These are phyloP conservation scores for Scedosporium minutisporum DNA, from an alignment of 2,329 filamentous ascomycete species.

Conservation along the genomic window DNA sequence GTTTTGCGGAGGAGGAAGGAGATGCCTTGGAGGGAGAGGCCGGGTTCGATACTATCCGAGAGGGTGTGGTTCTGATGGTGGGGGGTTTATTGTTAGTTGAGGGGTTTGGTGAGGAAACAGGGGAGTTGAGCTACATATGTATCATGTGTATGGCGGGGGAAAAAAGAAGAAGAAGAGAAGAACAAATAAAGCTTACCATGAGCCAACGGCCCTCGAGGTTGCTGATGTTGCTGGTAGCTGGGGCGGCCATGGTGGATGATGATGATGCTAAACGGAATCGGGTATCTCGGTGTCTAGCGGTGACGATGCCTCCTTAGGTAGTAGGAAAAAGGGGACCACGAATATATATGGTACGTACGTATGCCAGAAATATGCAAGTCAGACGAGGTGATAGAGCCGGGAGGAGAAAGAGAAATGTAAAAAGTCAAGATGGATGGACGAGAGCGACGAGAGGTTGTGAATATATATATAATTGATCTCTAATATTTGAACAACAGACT, in stretches of 20 bases:
- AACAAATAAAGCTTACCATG: slow-evolving; percentile 43
- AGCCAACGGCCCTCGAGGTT: slow-evolving; percentile 61
- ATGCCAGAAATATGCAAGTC: background rate
- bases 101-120: background rate
- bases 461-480: too few species aligned
- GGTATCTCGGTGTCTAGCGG: too few species aligned
- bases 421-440: background rate
- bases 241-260: slow-evolving; percentile 56
- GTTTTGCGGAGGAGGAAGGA: slow-evolving; percentile 65
- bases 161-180: background rate
- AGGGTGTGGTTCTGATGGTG: slow-evolving; percentile 58
- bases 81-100: slow-evolving; percentile 6
- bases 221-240: slow-evolving; percentile 53
- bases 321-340: background rate
- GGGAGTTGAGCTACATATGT: background rate
- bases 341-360: too few species aligned
- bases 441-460: background rate
- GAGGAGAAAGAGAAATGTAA: background rate
- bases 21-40: slow-evolving; percentile 64
- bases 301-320: background rate
- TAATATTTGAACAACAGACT: too few species aligned
- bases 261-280: background rate
- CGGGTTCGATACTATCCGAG: slow-evolving; percentile 58
- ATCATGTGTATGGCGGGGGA: background rate
- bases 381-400: background rate